Evolutionary conservation across 2,329 filamentous ascomycete species (phyloP), one percentile per base, ranked within the genome.

Genomic region (Magnaporthiopsis rhizophila): DNA sequence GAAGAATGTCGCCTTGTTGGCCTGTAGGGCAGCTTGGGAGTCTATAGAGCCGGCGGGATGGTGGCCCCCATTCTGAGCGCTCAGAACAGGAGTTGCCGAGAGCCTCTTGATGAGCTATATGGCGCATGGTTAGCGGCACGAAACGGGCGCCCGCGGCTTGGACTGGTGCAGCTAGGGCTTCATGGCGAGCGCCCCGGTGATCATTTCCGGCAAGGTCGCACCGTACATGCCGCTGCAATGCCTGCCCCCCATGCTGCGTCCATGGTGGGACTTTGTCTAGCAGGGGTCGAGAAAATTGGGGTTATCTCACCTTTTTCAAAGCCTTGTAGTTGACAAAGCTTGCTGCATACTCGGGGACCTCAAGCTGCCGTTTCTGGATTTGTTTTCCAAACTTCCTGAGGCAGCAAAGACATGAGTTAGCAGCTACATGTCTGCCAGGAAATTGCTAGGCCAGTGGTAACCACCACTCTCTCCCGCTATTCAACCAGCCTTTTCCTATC

Each of bases 251-350:
- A 36, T 53, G 21, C 45, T 53, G 45, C 8, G 8, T 24, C 45
- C 9, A 21, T 24, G 45, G 38, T 53, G 45, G 45, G 9, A 53
- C 11, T 53, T 53, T 24, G 45, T 53, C 45, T 21, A 24, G 45
- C 45, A 21, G 45, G 38, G 45, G n/a, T 21, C 45, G 8, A 53
- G 45, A 24, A 53, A 53, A 53, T 24, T n/a, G 18, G 45, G 45
- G 45, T 53, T 24, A 21, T 8, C 45, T 50, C 58, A 59, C 95
- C 91, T 98, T 98, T 79, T 99, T 99, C 71, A 99, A 83, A 66
- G 92, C 93, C 81, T 99, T 99, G 83, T 99, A 99, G 79, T 99
- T 97, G 71, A 98, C 93, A 75, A 99, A 99, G 79, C 93, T 97
- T 69, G 94, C 92, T 67, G 95, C 94, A 89, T 99, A 99, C 85